phyloP scores from a whole-genome alignment of 345 rosid species.

The Salix purpurea region DNA sequence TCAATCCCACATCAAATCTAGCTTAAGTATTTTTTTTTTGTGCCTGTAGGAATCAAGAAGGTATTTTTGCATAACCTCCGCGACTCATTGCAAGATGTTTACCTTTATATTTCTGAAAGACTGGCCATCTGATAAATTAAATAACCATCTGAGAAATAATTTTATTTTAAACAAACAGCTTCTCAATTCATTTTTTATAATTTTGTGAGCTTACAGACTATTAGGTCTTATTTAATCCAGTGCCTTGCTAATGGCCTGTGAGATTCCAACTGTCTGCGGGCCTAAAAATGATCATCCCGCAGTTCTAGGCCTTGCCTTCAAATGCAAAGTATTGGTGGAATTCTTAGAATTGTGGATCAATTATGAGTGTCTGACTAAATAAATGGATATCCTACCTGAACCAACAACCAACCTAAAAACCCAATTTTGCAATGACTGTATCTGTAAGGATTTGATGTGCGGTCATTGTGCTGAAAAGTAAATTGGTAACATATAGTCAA shows the following conservation, averaged over 20 bases:
- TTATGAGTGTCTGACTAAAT: too few relatives aligned
- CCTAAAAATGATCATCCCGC: neutral
- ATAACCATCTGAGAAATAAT: too few relatives aligned
- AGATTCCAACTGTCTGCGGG: neutral
- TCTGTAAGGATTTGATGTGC: neutral
- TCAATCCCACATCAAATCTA: neutral
- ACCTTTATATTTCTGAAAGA: neutral
- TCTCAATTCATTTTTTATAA: neutral
- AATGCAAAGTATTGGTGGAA: too few relatives aligned
- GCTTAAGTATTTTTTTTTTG: neutral
- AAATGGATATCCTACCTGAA: too few relatives aligned
- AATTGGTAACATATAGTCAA: neutral
- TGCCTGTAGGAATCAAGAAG: neutral
- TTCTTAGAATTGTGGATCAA: too few relatives aligned
- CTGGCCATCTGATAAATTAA: neutral
- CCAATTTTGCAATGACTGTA: too few relatives aligned
- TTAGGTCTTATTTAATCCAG: neutral
- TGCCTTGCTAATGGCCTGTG: too few relatives aligned
- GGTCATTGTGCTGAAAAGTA: neutral
- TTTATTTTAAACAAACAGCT: neutral
- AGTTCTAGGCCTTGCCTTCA: too few relatives aligned
- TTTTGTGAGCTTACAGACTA: neutral
- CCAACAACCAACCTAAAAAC: too few relatives aligned
- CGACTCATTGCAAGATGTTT: neutral
- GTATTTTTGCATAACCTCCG: neutral